Base-by-base conservation (phyloP, 345 rosid species). In the Gossypium australe region DNA sequence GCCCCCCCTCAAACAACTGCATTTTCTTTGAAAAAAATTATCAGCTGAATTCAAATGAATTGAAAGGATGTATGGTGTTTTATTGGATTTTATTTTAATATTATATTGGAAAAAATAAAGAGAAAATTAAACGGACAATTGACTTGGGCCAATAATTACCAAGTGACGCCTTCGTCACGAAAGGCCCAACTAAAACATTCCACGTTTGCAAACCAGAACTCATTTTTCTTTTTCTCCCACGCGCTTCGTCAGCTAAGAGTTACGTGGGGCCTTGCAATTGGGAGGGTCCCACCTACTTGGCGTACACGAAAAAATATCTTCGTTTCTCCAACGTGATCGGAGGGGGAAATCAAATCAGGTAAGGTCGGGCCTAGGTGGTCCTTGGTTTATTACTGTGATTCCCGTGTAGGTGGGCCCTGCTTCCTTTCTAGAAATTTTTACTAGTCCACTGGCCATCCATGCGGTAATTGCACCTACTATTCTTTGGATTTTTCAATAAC, bases 1-100 rank as follows among this genome's bases (percentile, higher is more conserved):
- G 38, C 6, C 6, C 63, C 72, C 65, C 67, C 44, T 49, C 58
- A 78, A 75, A 29, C 38, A 29, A 29, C 73, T 77, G 55, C 76
- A 22, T 9, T 20, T 57, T 57, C 13, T 9, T 57, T 56, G 2
- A 20, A 55, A 34, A 34, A 34, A 34, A 34, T 5, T 34, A 5
- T 34, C 41, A 34, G 7, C 7, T 34, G 7, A 34, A 34, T 34
- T 34, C 41, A 75, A 77, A 75, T 53, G 75, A 79, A 76, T 25
- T 72, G 67, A 64, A 66, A 56, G 62, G 81, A 67, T 34, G 7
- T 34, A 4, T 34, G 41, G 41, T 34, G 41, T 34, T 34, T 34
- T 34, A 34, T 34, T 34, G 41, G 41, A 34, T 34, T 34, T 34
- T 16, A 53, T 53, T 53, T 53, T 53, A 17, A 53, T 53, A 17